These are phyloP conservation scores for Termitomyces sp. DNA, from an alignment of 768 basidiomycete species.

Conservation along the genomic window DNA sequence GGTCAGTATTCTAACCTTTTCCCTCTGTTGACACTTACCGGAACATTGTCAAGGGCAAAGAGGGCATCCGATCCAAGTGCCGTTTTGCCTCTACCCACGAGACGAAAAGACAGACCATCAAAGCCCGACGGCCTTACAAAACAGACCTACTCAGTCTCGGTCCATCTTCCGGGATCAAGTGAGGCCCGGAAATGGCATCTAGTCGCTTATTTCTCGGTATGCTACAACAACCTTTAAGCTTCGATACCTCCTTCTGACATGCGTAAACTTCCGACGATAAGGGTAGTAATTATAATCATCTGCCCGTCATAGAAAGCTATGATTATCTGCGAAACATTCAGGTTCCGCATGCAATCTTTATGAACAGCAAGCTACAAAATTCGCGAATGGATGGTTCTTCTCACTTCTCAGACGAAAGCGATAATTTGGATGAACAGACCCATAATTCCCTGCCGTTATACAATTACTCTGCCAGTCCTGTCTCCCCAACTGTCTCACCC, in stretches of 20 bases:
- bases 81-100: conserved; percentile 50
- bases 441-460: conserved; percentile 16
- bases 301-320: conserved; percentile 73
- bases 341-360: conserved; percentile 68
- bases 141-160: conserved; percentile 78
- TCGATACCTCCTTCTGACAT: conserved; percentile 2
- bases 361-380: conserved; percentile 56
- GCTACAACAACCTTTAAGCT: conserved; percentile 14
- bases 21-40: conserved; percentile 7
- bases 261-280: conserved; percentile 18
- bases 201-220: conserved; percentile 76
- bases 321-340: conserved; percentile 64
- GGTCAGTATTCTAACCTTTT: conserved; percentile 33
- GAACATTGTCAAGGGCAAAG: conserved; percentile 36
- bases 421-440: conserved; percentile 28
- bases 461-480: conserved; percentile 6
- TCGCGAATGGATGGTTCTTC: conserved; percentile 36
- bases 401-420: conserved; percentile 41
- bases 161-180: conserved; percentile 53
- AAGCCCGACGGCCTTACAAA: conserved; percentile 81
- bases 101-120: conserved; percentile 72
- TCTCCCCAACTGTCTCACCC: neutral
- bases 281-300: conserved; percentile 63
- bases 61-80: conserved; percentile 58
- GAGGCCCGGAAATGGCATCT: conserved; percentile 76